These are phyloP conservation scores for Pseudocercospora ulei DNA, from an alignment of 2,329 filamentous ascomycete species.

Conservation along the genomic window DNA sequence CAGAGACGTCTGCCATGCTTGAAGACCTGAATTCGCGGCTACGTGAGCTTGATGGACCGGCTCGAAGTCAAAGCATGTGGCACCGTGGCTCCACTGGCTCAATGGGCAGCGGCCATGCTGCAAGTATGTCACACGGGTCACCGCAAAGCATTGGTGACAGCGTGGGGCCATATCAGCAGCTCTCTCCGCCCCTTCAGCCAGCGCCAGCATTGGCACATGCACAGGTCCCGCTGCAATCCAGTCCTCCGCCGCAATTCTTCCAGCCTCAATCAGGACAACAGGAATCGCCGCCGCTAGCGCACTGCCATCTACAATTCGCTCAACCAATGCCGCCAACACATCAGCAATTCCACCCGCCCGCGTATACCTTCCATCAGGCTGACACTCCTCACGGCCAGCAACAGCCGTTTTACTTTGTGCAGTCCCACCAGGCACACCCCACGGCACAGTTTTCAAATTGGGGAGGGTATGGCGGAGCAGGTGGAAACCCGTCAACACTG, in stretches of 20 bases:
- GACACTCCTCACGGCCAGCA: slow-evolving; percentile 10
- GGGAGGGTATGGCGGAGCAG: slow-evolving; percentile 27
- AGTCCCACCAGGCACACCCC: slow-evolving; percentile 15
- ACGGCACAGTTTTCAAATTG: slow-evolving; percentile 29
- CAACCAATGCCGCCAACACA: slow-evolving; percentile 15
- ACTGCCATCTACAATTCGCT: slow-evolving; percentile 7
- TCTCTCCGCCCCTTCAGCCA: slow-evolving; percentile 12
- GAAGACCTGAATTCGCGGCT: slow-evolving; percentile 38
- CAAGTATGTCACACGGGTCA: slow-evolving; percentile 22
- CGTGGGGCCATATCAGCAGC: slow-evolving; percentile 10
- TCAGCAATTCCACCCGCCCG: slow-evolving; percentile 21
- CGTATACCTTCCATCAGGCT: slow-evolving; percentile 16
- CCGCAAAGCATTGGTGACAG: slow-evolving; percentile 17
- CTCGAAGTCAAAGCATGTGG: slow-evolving; percentile 28
- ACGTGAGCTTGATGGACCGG: slow-evolving; percentile 28
- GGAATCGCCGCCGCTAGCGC: slow-evolving; percentile 6
- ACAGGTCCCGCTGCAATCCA: slow-evolving; percentile 18
- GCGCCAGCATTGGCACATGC: slow-evolving; percentile 12
- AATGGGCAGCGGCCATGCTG: slow-evolving; percentile 23
- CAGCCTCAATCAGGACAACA: slow-evolving; percentile 14
- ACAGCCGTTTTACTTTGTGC: slow-evolving; percentile 10
- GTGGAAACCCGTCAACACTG: slow-evolving; percentile 22
- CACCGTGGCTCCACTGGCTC: slow-evolving; percentile 26
- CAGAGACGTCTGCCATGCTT: slow-evolving; percentile 37
- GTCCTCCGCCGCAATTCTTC: slow-evolving; percentile 19